Conservation (phyloP, 352 stramenopile genomes). For the Phytophthora citricola region DNA sequence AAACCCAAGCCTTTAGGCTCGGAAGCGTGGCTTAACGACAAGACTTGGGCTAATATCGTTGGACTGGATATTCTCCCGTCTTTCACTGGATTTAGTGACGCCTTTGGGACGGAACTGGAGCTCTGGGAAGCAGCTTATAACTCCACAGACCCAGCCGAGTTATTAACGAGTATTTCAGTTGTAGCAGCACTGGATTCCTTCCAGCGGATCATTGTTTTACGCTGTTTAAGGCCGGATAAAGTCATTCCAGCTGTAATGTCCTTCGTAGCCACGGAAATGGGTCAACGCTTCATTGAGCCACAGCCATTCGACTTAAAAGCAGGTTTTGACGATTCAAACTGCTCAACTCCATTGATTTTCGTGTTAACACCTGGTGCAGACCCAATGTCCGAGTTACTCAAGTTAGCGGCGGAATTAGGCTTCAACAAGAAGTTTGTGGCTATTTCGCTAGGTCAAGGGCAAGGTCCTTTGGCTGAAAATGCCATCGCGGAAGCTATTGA, state of each 20-base stretch:
- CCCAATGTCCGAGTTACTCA: slow-evolving; percentile 94
- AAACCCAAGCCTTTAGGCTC: slow-evolving; percentile 72
- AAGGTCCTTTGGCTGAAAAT: slow-evolving; percentile 92
- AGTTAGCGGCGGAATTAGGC: slow-evolving; percentile 90
- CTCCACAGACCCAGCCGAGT: slow-evolving; percentile 79
- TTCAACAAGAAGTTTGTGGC: slow-evolving; percentile 94
- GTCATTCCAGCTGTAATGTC: slow-evolving; percentile 91
- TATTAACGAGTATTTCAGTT: slow-evolving; percentile 59
- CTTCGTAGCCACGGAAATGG: slow-evolving; percentile 92
- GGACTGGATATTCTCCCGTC: slow-evolving; percentile 68
- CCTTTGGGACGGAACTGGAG: slow-evolving; percentile 57
- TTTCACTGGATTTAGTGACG: slow-evolving; percentile 58
- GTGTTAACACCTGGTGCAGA: slow-evolving; percentile 95
- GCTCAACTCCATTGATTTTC: slow-evolving; percentile 95
- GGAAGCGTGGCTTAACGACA: slow-evolving; percentile 86
- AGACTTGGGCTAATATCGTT: slow-evolving; percentile 91
- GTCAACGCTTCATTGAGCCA: slow-evolving; percentile 93
- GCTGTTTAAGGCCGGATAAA: slow-evolving; percentile 93
- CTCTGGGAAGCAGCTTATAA: slow-evolving; percentile 88
- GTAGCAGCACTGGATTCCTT: slow-evolving; percentile 81
- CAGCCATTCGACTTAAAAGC: slow-evolving; percentile 94
- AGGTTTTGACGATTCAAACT: slow-evolving; percentile 93
- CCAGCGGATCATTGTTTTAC: slow-evolving; percentile 91
- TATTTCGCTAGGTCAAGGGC: slow-evolving; percentile 95
- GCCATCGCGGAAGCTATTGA: slow-evolving; percentile 93